Base-by-base conservation (phyloP, 768 basidiomycete species). In the Leccinum pellstonianum region DNA sequence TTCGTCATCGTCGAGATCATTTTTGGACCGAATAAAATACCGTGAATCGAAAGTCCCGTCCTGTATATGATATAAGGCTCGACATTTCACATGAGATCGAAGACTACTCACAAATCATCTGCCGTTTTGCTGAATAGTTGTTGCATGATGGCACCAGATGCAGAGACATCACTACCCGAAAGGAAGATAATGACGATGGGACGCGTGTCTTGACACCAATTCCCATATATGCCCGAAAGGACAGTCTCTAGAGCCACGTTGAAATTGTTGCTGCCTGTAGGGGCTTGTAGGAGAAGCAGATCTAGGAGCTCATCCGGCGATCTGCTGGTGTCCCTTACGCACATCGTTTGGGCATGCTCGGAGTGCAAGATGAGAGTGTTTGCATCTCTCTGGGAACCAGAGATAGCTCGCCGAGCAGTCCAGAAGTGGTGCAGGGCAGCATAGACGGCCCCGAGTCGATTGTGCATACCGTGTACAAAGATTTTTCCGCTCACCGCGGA, bases 391-490 rank as follows among this genome's bases (percentile, higher is more conserved):
- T 80, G 76, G 8, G n/a, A 33, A 52, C 51, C 51, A 1, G 51
- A 52, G 51, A 52, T 76, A 14, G 75, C 70, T 29, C 77, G 74
- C 3, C 85, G 78, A 3, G 86, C 78, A 1, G 70, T 63, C 84
- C 82, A 87, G 64, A 86, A 86, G 17, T 68, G 72, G 59, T 83
- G 68, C 5, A 86, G 62, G 1, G 85, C 77, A 4, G 82, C 77
- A 33, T 80, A 81, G 3, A 84, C 85, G 0, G 85, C 83, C 1
- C 85, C 85, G 10, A 84, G 75, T n/a, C 86, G 72, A 65, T 87
- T 80, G 54, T 81, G 69, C 54, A 47, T 21, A 33, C 55, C 55
- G 25, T 37, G 7, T 5, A 2, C 19, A 14, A 14, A 19, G n/a
- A 55, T 48, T 48, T 62, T 63, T 10, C 55, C 48, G 0, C 69